Percentiles rank a stretch among this genome's conserved stretches.
Evolutionary conservation across 768 basidiomycete species (phyloP).

Genomic region (Nevesoporus exiguus): DNA sequence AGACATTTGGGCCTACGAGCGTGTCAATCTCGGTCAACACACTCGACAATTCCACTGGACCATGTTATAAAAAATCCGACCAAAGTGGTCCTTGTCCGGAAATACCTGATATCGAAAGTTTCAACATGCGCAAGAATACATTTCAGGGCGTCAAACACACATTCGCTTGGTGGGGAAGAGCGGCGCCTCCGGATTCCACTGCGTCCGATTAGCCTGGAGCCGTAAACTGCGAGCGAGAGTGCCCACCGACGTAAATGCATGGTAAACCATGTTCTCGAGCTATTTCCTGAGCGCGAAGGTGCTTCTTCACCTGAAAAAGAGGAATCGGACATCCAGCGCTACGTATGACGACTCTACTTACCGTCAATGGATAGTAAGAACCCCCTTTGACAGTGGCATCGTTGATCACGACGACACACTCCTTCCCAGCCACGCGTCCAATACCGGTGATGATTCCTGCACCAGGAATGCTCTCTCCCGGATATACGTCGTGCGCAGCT

Average conservation of each 20-base stretch:
- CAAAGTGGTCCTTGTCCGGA: constrained; percentile 94
- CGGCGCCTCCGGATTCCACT: constrained; percentile 96
- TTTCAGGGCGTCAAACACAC: constrained; percentile 26
- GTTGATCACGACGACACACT: constrained; percentile 90
- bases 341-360: constrained; percentile 24
- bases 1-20: constrained; percentile 83
- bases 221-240: not conserved
- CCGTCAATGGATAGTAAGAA: constrained; percentile 86
- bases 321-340: not conserved
- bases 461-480: constrained; percentile 69
- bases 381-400: constrained; percentile 94
- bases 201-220: constrained; percentile 7
- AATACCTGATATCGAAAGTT: constrained; percentile 51
- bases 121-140: not conserved
- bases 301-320: constrained; percentile 78
- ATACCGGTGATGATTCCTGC: constrained; percentile 90
- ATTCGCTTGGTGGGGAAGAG: constrained; percentile 88
- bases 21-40: constrained; percentile 8
- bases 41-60: constrained; percentile 35
- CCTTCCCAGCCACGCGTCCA: constrained; percentile 71
- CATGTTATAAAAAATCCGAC: constrained; percentile 97
- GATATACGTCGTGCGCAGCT: constrained; percentile 86
- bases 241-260: constrained; percentile 86
- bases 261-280: constrained; percentile 88
- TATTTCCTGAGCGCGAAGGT: constrained; percentile 90